Conservation (phyloP, 2,329 filamentous ascomycete species). For the Paecilomyces fulvus region DNA sequence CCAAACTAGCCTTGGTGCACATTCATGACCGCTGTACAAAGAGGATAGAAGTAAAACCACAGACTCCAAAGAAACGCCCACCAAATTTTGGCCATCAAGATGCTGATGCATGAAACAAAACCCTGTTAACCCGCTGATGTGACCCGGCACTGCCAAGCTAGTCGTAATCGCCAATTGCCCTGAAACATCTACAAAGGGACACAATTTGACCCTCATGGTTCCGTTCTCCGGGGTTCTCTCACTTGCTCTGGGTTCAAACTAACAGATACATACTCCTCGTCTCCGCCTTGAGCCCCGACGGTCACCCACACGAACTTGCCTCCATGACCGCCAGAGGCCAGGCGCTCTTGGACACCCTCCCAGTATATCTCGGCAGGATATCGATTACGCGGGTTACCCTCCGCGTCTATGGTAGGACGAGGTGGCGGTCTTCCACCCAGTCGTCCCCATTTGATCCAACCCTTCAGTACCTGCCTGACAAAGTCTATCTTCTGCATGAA, state of each 20-base stretch:
- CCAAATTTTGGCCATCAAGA: not conserved
- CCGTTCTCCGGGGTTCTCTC: not conserved
- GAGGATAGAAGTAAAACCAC: not conserved
- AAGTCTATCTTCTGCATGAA: conserved; percentile 37
- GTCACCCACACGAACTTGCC: conserved; percentile 46
- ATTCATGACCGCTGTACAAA: not conserved
- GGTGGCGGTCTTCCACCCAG: conserved; percentile 25
- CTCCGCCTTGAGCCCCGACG: conserved; percentile 40
- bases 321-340: conserved; percentile 34
- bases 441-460: conserved; percentile 30
- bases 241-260: conserved; percentile 18
- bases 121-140: not conserved
- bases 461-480: conserved; percentile 31
- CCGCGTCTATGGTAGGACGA: conserved; percentile 7
- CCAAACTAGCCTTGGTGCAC: not conserved
- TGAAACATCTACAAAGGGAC: not conserved
- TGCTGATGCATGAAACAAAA: not conserved
- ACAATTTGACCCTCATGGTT: not conserved
- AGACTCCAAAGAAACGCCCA: not conserved
- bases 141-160: not conserved
- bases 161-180: not conserved
- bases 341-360: conserved; percentile 35
- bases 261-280: conserved; percentile 35
- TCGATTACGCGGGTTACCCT: conserved; percentile 4
- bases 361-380: conserved; percentile 27